Percentiles rank a stretch among this genome's conserved stretches.
These are phyloP conservation scores for Wallacemonas sp. DNA, from an alignment of 208 protist species.

Conservation along the genomic window DNA sequence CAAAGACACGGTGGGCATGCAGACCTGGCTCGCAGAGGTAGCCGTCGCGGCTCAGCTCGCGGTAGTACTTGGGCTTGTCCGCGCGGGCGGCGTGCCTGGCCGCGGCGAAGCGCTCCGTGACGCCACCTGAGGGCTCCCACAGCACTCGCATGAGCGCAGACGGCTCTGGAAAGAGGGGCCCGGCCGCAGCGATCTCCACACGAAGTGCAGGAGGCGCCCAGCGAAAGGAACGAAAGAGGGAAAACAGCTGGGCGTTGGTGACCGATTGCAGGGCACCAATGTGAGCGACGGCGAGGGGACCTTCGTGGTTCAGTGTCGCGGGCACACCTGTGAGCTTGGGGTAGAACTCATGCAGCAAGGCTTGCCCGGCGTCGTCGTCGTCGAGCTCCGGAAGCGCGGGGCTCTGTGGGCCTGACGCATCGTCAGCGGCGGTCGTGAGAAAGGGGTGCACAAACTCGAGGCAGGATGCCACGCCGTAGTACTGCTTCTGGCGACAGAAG, in stretches of 20 bases:
- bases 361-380: neutral
- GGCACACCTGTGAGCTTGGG: neutral
- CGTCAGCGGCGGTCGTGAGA: neutral
- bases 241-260: constrained; percentile 6
- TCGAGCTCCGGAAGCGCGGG: neutral
- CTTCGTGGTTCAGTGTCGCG: constrained; percentile 15
- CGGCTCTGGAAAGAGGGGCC: constrained; percentile 1
- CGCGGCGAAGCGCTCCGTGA: constrained; percentile 3
- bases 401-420: neutral
- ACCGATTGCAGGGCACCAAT: neutral
- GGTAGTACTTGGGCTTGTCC: constrained; percentile 20
- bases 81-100: neutral
- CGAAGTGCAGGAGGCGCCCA: neutral
- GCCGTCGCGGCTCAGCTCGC: constrained; percentile 18
- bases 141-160: constrained; percentile 9
- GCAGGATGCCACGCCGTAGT: constrained; percentile 13
- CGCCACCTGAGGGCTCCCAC: constrained; percentile 4
- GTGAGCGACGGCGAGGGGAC: constrained; percentile 1
- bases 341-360: neutral
- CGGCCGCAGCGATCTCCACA: neutral
- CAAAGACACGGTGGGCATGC: constrained; percentile 19
- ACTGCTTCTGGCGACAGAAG: constrained; percentile 26
- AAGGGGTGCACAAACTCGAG: constrained; percentile 17
- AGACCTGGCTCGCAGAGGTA: constrained; percentile 29
- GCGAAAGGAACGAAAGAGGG: neutral